A percentile compares a stretch with the other conserved stretches of the same genome.
Conservation (phyloP, 1,284 basidiomycete genomes). For the Ceraceosorus guamensis region DNA sequence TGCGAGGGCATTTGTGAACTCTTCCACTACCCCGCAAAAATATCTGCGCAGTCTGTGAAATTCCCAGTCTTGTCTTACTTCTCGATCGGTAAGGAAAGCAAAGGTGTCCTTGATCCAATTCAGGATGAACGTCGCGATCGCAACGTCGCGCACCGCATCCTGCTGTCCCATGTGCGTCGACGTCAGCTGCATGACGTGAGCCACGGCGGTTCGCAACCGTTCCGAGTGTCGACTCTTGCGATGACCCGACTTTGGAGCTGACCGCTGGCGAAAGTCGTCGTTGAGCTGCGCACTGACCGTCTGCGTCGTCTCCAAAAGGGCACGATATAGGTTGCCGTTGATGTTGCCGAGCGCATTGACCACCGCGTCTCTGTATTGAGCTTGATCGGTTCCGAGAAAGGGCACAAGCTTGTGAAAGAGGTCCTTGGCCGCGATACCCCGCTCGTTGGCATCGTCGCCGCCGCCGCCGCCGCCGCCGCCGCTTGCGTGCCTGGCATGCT, state of each 20-base stretch:
- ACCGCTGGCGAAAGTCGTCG: constrained; percentile 60
- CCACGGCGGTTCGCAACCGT: constrained; percentile 78
- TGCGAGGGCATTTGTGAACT: constrained; percentile 70
- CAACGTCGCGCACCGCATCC: constrained; percentile 58
- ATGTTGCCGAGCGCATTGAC: constrained; percentile 82
- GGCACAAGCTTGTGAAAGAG: constrained; percentile 79
- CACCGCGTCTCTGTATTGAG: constrained; percentile 73
- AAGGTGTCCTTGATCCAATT: constrained; percentile 80
- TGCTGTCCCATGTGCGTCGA: constrained; percentile 68
- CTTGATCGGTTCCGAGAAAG: constrained; percentile 77
- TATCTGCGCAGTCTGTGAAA: constrained; percentile 75
- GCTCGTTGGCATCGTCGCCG: constrained; percentile 53
- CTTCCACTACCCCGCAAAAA: constrained; percentile 81
- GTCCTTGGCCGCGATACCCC: constrained; percentile 64
- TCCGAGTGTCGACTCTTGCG: constrained; percentile 64
- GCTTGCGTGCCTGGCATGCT: constrained; percentile 58
- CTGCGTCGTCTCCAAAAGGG: constrained; percentile 75
- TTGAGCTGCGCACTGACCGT: constrained; percentile 72
- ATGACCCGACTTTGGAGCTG: constrained; percentile 13
- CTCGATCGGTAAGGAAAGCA: constrained; percentile 63
- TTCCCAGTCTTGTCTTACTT: constrained; percentile 69
- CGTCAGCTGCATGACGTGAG: constrained; percentile 78
- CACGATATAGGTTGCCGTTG: constrained; percentile 66
- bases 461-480: constrained; percentile 59
- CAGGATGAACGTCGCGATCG: constrained; percentile 67